Evolutionary conservation across 345 rosid species (phyloP).

Genomic region (Sisymbrium altissimum): DNA sequence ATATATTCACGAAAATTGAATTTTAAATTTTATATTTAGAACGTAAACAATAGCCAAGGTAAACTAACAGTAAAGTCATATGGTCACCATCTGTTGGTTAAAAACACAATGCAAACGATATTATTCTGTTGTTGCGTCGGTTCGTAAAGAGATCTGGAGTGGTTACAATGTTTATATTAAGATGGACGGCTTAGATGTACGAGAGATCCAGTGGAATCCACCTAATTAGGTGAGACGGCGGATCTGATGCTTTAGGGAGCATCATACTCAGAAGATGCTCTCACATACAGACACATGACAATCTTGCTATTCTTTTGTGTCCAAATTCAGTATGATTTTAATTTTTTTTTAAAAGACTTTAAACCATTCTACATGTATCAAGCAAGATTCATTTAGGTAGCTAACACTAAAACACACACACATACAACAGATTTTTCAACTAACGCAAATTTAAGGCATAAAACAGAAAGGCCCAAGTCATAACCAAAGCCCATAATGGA

Average conservation of each 20-base stretch:
- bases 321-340: background rate
- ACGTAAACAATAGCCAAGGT: background rate
- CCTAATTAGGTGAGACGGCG: constrained; percentile 25
- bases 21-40: background rate
- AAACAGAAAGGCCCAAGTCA: constrained; percentile 17
- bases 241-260: background rate
- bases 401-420: background rate
- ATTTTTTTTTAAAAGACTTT: background rate
- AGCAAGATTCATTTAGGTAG: background rate
- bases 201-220: constrained; percentile 15
- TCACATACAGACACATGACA: background rate
- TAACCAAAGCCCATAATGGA: constrained; percentile 2
- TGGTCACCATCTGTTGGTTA: background rate
- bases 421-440: background rate
- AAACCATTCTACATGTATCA: background rate
- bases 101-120: constrained; percentile 10
- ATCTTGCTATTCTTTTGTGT: background rate
- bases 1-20: background rate
- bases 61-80: background rate
- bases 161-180: constrained; percentile 18
- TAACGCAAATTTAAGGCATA: constrained; percentile 8
- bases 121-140: constrained; percentile 21
- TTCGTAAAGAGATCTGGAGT: constrained; percentile 14
- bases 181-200: constrained; percentile 24
- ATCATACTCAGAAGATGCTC: background rate